Percentiles rank a stretch among this genome's conserved stretches.
Evolutionary conservation across 1,284 basidiomycete genomes (phyloP).

Genomic region (Rhodotorula glutinis): DNA sequence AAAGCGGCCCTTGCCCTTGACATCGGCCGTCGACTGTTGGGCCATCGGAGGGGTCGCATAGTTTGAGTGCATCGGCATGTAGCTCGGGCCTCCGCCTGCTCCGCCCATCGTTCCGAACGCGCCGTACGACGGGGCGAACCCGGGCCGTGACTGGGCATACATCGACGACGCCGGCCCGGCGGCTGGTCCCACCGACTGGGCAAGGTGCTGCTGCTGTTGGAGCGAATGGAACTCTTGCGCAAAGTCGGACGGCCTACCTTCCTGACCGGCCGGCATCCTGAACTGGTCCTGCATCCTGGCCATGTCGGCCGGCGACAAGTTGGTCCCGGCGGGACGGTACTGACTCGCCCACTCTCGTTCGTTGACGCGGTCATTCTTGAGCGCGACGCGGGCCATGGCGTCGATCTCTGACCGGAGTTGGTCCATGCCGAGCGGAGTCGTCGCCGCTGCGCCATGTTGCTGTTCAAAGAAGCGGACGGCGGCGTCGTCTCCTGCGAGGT

Average conservation of each 20-base stretch:
- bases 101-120: constrained; percentile 15
- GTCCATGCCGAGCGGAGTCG: constrained; percentile 24
- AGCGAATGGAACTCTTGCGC: constrained; percentile 22
- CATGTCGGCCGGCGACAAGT: constrained; percentile 27
- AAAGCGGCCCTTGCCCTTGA: constrained; percentile 40
- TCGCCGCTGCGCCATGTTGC: background rate
- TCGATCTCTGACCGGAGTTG: constrained; percentile 36
- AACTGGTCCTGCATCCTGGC: constrained; percentile 39
- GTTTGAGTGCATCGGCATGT: constrained; percentile 9
- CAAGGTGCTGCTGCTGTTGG: constrained; percentile 9
- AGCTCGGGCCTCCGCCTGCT: constrained; percentile 1
- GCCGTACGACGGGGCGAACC: constrained; percentile 36
- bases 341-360: constrained; percentile 35
- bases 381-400: constrained; percentile 4
- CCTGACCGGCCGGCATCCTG: constrained; percentile 24
- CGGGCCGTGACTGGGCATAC: constrained; percentile 14
- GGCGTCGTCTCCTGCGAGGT: constrained; percentile 11
- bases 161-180: constrained; percentile 1
- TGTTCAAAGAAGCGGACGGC: constrained; percentile 36
- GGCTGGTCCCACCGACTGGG: too few species aligned
- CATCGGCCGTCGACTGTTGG: constrained; percentile 8
- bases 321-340: constrained; percentile 21
- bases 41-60: background rate
- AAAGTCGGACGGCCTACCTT: constrained; percentile 22
- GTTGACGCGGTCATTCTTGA: constrained; percentile 29